Base-by-base conservation (phyloP, 2,329 filamentous ascomycete genomes). In the Helminthosporium solani region DNA sequence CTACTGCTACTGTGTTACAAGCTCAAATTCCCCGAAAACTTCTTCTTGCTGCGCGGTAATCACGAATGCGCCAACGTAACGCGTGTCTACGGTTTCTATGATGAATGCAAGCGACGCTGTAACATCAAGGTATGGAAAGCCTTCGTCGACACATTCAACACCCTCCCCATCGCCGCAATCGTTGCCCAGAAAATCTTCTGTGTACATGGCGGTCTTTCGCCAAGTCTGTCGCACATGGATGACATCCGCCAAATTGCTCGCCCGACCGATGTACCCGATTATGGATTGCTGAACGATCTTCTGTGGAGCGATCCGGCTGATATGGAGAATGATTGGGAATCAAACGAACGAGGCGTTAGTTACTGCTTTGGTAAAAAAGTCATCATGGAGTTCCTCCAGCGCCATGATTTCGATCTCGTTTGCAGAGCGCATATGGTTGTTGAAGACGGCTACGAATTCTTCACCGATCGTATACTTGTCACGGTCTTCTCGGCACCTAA, bases 351-450 rank as follows among this genome's bases (percentile, higher is more conserved):
- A 66, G 94, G 94, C 41, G 94, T 99, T 39, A 96, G 91, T 68
- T 99, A 97, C 70, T 97, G 94, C 68, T 99, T 99, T 67, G 92
- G 92, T 38, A 97, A 97, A 73, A 94, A 95, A 65, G 92, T 99
- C 55, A 97, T 99, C 52, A 91, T 91, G 70, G 90, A 97, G 61
- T 99, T 99, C 69, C 75, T 99, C 54, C 86, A 90, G 49, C 84
- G 88, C 45, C 94, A 99, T 68, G 94, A 99, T 72, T 97, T 99
- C 68, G 94, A 99, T 70, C 77, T 99, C 40, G 92, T 99, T 42
- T 99, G 94, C 69, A 86, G 94, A 57, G 94, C 94, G 39, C 94
- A 99, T 74, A 97, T 97, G 94, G 94, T 99, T 42, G 94, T 99
- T 18, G 94, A 99, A 71, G 94, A 99, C 67, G 94, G 94, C 9